phyloP scores from a whole-genome alignment of 2,329 filamentous ascomycete species.

The Aquanectria penicillioides region DNA sequence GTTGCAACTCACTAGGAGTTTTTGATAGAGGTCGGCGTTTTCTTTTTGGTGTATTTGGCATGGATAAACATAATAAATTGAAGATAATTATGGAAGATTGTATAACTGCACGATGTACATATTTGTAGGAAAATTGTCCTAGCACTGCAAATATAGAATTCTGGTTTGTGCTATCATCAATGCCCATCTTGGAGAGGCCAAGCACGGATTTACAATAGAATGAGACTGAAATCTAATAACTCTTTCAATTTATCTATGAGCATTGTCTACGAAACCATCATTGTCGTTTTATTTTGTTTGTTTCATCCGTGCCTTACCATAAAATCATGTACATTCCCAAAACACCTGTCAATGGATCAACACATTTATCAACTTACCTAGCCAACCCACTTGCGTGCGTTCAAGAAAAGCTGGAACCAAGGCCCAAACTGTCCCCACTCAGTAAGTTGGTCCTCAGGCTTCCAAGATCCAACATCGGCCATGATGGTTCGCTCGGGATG shows the following conservation, averaged over 20 bases:
- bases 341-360: conserved; percentile 24
- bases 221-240: not conserved
- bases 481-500: conserved; percentile 92
- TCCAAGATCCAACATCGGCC: conserved; percentile 80
- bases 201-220: not conserved
- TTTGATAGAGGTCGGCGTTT: too few relatives aligned
- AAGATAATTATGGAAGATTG: too few relatives aligned
- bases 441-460: conserved; percentile 66
- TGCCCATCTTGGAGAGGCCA: too few relatives aligned
- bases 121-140: too few relatives aligned
- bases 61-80: too few relatives aligned
- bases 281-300: conserved; percentile 10
- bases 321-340: conserved; percentile 12
- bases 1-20: too few relatives aligned
- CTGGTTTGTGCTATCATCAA: too few relatives aligned
- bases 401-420: conserved; percentile 88
- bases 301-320: conserved; percentile 12
- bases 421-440: conserved; percentile 85
- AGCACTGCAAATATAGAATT: too few relatives aligned
- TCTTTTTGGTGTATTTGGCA: too few relatives aligned
- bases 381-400: conserved; percentile 88
- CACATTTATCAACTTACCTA: conserved; percentile 42
- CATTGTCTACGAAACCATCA: conserved; percentile 16
- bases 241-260: conserved; percentile 14
- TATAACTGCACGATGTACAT: too few relatives aligned